phyloP scores from a whole-genome alignment of 352 stramenopile genomes.

The Phytophthora ohioensis region DNA sequence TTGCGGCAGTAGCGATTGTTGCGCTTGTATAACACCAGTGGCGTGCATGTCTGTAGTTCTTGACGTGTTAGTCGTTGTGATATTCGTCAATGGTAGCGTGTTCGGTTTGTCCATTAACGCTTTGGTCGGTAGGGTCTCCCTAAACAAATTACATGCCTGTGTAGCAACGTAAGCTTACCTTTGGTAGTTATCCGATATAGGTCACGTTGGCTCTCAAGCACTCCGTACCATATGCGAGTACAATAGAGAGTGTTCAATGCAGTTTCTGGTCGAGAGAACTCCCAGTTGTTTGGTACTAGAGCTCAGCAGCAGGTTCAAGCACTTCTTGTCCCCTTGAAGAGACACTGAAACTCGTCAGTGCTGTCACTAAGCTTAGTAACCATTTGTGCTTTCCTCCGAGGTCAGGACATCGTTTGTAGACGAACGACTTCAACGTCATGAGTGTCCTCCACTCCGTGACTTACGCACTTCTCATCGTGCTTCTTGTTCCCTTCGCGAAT shows the following conservation, averaged over 20 bases:
- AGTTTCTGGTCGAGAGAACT: slow-evolving; percentile 13
- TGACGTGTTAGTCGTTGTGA: not conserved
- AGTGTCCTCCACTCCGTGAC: not conserved
- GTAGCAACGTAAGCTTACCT: not conserved
- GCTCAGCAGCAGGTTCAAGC: not conserved
- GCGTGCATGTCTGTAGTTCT: not conserved
- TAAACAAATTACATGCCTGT: too few species aligned
- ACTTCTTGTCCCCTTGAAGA: not conserved
- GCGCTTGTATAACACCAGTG: not conserved
- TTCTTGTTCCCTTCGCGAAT: not conserved
- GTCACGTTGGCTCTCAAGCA: too few species aligned
- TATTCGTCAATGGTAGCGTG: not conserved
- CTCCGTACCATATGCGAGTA: too few species aligned
- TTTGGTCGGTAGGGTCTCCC: too few species aligned
- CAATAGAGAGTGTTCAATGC: not conserved
- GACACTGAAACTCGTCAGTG: not conserved
- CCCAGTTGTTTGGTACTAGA: slow-evolving; percentile 14
- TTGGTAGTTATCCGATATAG: not conserved
- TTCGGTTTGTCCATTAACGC: too few species aligned
- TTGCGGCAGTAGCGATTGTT: not conserved
- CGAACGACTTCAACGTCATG: slow-evolving; percentile 12
- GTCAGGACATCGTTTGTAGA: slow-evolving; percentile 4
- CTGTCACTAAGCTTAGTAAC: not conserved
- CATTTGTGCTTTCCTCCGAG: slow-evolving; percentile 22
- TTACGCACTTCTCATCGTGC: slow-evolving; percentile 2